Conservation (phyloP, 495 filamentous ascomycete species). For the Venustampulla echinocandica region DNA sequence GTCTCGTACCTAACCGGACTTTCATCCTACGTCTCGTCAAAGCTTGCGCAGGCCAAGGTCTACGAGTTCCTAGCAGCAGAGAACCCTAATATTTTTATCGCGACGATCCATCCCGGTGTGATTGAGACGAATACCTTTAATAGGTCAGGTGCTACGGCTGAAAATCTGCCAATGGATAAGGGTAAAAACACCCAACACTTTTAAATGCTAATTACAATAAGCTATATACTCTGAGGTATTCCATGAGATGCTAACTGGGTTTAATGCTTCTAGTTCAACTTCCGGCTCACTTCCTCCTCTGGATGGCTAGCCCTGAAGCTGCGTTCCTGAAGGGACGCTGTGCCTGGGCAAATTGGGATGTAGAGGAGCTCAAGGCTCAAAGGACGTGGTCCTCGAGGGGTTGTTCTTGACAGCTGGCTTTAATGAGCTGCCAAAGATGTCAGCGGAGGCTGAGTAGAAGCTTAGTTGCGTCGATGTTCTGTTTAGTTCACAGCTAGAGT, state of each 20-base stretch:
- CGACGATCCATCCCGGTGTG: slow-evolving; percentile 34
- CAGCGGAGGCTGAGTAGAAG: background rate
- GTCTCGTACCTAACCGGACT: slow-evolving; percentile 18
- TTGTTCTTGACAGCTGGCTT: background rate
- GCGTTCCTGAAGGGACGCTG: background rate
- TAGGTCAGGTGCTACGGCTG: slow-evolving; percentile 20
- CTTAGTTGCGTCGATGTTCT: too few relatives aligned
- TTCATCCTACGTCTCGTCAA: slow-evolving; percentile 32
- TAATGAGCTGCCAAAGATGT: background rate
- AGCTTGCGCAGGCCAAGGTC: slow-evolving; percentile 31
- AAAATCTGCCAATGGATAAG: slow-evolving; percentile 26
- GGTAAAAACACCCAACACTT: slow-evolving; percentile 13
- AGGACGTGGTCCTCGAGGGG: background rate
- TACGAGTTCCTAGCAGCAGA: slow-evolving; percentile 34
- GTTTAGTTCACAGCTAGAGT: too few relatives aligned
- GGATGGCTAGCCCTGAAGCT: background rate
- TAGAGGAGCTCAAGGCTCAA: background rate
- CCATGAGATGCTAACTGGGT: background rate
- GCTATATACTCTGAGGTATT: too few relatives aligned
- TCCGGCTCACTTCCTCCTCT: background rate
- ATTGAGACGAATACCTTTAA: slow-evolving; percentile 29
- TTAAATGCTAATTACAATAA: background rate
- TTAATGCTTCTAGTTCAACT: background rate
- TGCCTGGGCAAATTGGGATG: background rate
- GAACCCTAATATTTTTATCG: slow-evolving; percentile 30